Base-by-base conservation (phyloP, 2,329 filamentous ascomycete genomes). In the Pezicula neosporulosa region DNA sequence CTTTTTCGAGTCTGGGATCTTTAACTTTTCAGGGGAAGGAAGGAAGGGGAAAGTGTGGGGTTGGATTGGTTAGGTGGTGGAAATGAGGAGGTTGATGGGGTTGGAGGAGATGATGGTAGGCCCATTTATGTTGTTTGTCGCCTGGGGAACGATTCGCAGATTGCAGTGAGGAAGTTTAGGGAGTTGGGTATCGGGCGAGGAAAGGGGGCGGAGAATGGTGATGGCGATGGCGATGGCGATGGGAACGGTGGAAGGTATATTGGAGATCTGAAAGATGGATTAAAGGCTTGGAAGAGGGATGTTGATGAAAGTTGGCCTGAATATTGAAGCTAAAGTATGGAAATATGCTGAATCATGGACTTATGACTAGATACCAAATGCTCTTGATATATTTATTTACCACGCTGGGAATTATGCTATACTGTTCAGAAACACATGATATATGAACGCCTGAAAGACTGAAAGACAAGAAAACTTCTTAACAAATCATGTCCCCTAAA, bases 61-160 rank as follows among this genome's bases (percentile, higher is more conserved):
- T 21, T 18, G 33, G 12, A 8, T 47, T 35, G 27, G 27, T 30
- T 49, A 54, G 35, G 66, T 63, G 37, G 56, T 19, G 36, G 51
- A 48, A 24, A 63, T 50, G 35, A 44, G 16, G 16, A 15, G 19
- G 7, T 75, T 74, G 68, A 60, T 80, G 15, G 73, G 75, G 7
- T 75, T 74, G 68, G 60, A 80, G 15, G 73, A 75, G 0, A 55
- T 63, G 0, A 64, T 69, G 69, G 78, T 30, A 72, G 74, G 2
- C 79, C 85, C 0, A 82, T 94, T 19, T 88, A 87, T 53, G 71
- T 90, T 0, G 76, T 94, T 0, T 94, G 89, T 58, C 77, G 88
- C 28, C 74, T 87, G 1, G 89, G 89, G 0, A 89, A 92, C 56
- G 89, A 94, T 66, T 92, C 88, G 10, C 89, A 93, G 63, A 59